Percentiles rank a stretch among this genome's conserved stretches.
Evolutionary conservation across 2,329 filamentous ascomycete genomes (phyloP).

Genomic region (Phyllosticta citrichinensis): DNA sequence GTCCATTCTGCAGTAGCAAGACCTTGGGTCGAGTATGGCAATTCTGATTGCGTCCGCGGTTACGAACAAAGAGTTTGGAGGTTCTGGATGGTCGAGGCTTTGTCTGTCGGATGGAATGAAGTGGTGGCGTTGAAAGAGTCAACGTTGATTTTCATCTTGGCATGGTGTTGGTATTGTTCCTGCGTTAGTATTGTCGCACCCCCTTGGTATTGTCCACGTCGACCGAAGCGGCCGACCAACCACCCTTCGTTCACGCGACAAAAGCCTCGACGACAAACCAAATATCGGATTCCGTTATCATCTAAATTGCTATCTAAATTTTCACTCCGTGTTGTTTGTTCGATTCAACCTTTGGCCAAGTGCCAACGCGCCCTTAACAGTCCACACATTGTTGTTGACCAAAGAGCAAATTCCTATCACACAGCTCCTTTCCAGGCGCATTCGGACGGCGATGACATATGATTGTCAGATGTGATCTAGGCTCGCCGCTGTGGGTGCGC

Average conservation of each 20-base stretch:
- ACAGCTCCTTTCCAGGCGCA: no score
- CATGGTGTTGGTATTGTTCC: slow-evolving; percentile 5
- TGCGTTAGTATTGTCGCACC: not conserved
- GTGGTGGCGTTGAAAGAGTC: not conserved
- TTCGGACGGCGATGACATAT: no score
- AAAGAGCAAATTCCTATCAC: no score
- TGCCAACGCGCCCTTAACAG: no score
- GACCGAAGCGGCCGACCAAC: not conserved
- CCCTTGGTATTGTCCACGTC: slow-evolving; percentile 1
- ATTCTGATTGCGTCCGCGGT: not conserved
- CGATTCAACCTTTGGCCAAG: no score
- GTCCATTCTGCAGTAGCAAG: not conserved
- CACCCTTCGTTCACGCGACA: not conserved
- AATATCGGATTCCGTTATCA: no score
- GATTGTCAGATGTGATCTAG: no score
- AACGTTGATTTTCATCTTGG: not conserved
- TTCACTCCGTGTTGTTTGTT: no score
- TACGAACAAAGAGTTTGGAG: not conserved
- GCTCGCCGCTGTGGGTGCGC: no score
- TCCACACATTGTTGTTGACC: no score
- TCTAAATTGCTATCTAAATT: no score
- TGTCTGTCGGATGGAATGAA: not conserved
- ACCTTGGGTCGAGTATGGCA: not conserved
- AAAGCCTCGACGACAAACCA: no score
- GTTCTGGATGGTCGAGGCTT: not conserved